Conservation (phyloP, 495 filamentous ascomycete species). For the Neurospora sp. region DNA sequence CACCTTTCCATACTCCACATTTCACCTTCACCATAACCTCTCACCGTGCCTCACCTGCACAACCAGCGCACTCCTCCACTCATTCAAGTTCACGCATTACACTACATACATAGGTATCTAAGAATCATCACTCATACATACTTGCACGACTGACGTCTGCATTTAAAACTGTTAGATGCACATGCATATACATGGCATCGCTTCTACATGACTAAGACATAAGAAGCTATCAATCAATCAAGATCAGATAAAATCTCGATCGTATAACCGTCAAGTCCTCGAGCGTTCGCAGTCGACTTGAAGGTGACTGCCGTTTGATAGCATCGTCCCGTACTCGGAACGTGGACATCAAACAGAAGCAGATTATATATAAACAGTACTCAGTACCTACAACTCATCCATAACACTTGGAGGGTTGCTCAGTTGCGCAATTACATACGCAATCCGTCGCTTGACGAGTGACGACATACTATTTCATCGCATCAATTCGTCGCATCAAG, state of each 20-base stretch:
- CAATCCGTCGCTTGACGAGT: neutral
- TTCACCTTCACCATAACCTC: neutral
- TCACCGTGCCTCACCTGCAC: neutral
- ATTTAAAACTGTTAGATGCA: neutral
- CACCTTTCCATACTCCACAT: neutral
- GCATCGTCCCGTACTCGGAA: neutral
- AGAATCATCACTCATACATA: neutral
- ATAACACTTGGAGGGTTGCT: neutral
- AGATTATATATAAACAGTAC: neutral
- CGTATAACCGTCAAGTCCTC: neutral
- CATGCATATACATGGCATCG: neutral
- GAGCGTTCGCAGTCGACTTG: neutral
- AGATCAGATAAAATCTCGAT: neutral
- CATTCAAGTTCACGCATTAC: neutral
- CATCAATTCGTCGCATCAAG: neutral
- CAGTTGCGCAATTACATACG: neutral
- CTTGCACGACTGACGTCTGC: neutral
- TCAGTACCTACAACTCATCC: neutral
- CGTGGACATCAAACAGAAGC: neutral
- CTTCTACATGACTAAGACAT: neutral
- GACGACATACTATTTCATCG: neutral
- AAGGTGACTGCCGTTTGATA: neutral
- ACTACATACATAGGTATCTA: neutral
- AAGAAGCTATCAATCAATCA: neutral
- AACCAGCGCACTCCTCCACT: neutral